Evolutionary conservation across 768 basidiomycete genomes (phyloP).

Genomic region (Russula olivacea): DNA sequence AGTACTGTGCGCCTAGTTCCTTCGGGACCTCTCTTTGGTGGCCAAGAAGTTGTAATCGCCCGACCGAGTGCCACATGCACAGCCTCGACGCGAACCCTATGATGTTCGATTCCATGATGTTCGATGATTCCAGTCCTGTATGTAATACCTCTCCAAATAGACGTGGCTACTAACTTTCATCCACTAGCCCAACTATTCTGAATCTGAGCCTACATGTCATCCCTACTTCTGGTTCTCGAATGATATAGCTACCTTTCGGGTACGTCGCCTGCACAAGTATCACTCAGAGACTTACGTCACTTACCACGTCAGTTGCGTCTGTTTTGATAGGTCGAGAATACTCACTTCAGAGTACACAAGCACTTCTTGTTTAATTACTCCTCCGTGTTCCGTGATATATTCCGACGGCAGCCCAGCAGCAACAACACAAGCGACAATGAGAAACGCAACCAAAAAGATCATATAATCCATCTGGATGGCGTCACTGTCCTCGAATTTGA

Average conservation of each 20-base stretch:
- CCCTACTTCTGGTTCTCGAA: background rate
- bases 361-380: constrained; percentile 2
- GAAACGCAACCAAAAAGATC: background rate
- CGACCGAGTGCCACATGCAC: no score
- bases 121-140: background rate
- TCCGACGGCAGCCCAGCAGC: background rate
- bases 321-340: background rate
- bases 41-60: background rate
- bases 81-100: background rate
- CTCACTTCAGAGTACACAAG: constrained; percentile 4
- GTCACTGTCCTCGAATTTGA: constrained; percentile 7
- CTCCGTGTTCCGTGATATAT: background rate
- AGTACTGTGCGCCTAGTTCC: no score
- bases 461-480: background rate
- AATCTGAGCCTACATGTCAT: background rate
- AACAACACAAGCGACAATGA: background rate
- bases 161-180: background rate
- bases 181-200: background rate
- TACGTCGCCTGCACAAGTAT: background rate
- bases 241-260: background rate
- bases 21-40: background rate
- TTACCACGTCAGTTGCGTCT: no score
- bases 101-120: background rate
- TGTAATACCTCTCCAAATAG: background rate
- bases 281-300: background rate